Conservation (phyloP, 2,329 filamentous ascomycete species). For the Phyllachora maydis region DNA sequence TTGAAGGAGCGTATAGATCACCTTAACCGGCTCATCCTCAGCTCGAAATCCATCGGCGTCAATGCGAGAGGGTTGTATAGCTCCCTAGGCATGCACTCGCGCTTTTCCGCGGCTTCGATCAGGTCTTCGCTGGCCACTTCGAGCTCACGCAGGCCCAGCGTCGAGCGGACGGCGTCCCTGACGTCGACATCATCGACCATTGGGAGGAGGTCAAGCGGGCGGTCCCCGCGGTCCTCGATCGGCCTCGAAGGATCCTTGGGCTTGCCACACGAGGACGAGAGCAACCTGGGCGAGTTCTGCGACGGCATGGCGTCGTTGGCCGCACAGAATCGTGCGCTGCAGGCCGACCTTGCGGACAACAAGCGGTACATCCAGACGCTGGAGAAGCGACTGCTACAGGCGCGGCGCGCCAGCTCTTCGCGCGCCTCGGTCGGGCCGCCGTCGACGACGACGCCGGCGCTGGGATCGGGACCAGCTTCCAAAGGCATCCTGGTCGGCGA, state of each 20-base stretch:
- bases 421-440: slow-evolving; percentile 59
- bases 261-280: slow-evolving; percentile 28
- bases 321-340: slow-evolving; percentile 78
- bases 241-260: no score
- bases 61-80: slow-evolving; percentile 59
- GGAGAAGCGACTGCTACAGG: slow-evolving; percentile 81
- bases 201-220: slow-evolving; percentile 27
- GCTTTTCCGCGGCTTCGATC: slow-evolving; percentile 39
- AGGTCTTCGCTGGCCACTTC: slow-evolving; percentile 54
- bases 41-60: slow-evolving; percentile 87
- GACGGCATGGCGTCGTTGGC: slow-evolving; percentile 67
- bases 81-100: slow-evolving; percentile 40
- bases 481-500: slow-evolving; percentile 54
- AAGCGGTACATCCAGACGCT: slow-evolving; percentile 90
- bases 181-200: slow-evolving; percentile 41
- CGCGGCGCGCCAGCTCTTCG: slow-evolving; percentile 73
- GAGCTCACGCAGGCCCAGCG: slow-evolving; percentile 21
- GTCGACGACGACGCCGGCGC: no score
- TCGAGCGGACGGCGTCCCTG: slow-evolving; percentile 47
- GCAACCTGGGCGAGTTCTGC: slow-evolving; percentile 60
- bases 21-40: slow-evolving; percentile 82
- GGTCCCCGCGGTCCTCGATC: slow-evolving; percentile 21
- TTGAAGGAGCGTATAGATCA: slow-evolving; percentile 96
- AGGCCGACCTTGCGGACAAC: slow-evolving; percentile 90
- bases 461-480: no score